phyloP scores from a whole-genome alignment of 2,329 filamentous ascomycete species.

The Botrytis tulipae region DNA sequence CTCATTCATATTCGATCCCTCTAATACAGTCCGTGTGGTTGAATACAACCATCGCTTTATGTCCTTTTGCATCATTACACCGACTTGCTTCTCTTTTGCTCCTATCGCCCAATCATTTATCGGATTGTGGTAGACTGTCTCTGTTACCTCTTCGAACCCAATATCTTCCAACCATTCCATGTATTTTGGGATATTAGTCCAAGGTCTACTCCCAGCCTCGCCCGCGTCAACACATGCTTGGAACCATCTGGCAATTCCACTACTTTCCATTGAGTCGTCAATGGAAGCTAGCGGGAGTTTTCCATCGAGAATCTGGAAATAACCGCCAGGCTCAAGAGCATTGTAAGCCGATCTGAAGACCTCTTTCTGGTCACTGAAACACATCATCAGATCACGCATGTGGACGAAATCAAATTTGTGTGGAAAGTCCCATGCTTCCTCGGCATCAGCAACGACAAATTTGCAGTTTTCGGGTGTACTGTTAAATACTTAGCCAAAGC shows the following conservation, averaged over 20 bases:
- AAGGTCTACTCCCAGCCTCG: conserved; percentile 22
- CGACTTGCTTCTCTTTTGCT: conserved; percentile 28
- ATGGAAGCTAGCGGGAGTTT: conserved; percentile 24
- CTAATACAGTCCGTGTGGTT: neutral
- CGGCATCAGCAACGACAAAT: conserved; percentile 53
- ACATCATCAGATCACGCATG: conserved; percentile 24
- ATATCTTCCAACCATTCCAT: conserved; percentile 39
- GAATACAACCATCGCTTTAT: conserved; percentile 15
- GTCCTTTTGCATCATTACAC: conserved; percentile 26
- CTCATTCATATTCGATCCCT: conserved; percentile 4
- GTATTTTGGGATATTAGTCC: conserved; percentile 26
- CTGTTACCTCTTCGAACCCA: conserved; percentile 54
- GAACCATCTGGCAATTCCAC: conserved; percentile 29
- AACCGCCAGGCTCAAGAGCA: conserved; percentile 26
- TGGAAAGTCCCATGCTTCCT: conserved; percentile 48
- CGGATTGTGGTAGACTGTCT: conserved; percentile 53
- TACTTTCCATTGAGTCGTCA: conserved; percentile 26
- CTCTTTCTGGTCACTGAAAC: conserved; percentile 23
- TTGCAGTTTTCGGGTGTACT: conserved; percentile 22
- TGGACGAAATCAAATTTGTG: conserved; percentile 52
- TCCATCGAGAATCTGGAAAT: conserved; percentile 25
- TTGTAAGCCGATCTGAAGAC: conserved; percentile 22
- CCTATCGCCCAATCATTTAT: conserved; percentile 52
- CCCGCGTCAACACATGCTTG: conserved; percentile 25
- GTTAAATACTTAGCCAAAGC: neutral